Percentiles rank a stretch among this genome's conserved stretches.
Conservation (phyloP, 2,329 filamentous ascomycete species). For the Bertia moriformis region DNA sequence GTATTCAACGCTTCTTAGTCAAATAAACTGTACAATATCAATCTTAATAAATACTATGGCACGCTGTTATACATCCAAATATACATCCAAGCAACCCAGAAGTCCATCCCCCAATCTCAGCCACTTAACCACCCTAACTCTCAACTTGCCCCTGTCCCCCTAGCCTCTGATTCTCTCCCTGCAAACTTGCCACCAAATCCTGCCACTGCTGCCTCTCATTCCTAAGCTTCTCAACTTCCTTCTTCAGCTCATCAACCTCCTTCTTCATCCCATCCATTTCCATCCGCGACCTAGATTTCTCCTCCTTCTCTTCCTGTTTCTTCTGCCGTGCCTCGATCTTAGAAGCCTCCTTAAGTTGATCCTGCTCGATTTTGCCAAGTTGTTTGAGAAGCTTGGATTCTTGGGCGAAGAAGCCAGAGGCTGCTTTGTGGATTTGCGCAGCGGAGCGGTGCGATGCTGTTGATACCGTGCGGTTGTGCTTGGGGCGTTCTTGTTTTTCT, state of each 20-base stretch:
- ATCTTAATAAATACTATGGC: too few species aligned
- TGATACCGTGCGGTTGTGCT: not conserved
- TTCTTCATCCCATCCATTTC: conserved; percentile 11
- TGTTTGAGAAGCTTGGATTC: not conserved
- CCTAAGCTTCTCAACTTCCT: conserved; percentile 2
- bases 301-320: not conserved
- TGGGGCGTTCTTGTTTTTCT: not conserved
- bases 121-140: too few species aligned
- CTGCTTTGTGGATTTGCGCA: not conserved
- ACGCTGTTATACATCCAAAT: too few species aligned
- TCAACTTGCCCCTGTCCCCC: too few species aligned
- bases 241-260: conserved; percentile 6
- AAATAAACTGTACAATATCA: too few species aligned
- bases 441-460: too few species aligned
- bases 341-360: not conserved
- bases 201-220: not conserved
- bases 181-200: not conserved
- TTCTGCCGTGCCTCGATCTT: not conserved
- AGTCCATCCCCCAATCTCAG: too few species aligned
- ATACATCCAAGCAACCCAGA: too few species aligned
- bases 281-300: not conserved
- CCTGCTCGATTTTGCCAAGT: not conserved
- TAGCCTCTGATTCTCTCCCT: not conserved
- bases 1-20: too few species aligned
- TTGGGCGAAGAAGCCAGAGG: not conserved